Percentiles rank a stretch among this genome's conserved stretches.
phyloP scores from a whole-genome alignment of 164 flowering plant genomes.

The Nymphaea thermarum region DNA sequence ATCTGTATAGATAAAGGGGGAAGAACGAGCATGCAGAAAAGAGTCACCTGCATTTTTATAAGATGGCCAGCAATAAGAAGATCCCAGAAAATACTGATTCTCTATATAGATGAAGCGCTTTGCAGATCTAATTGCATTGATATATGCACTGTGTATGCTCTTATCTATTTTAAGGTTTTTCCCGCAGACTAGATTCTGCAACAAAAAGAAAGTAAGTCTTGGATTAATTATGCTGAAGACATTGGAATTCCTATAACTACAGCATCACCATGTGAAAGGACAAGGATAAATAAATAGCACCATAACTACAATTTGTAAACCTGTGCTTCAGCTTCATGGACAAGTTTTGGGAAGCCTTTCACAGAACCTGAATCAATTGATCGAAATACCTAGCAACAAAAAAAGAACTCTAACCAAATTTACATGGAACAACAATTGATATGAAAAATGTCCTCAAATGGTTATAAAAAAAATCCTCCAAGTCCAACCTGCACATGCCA shows the following conservation, averaged over 20 bases:
- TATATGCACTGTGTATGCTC: slow-evolving; percentile 74
- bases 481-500: slow-evolving; percentile 48
- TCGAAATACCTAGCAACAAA: slow-evolving; percentile 42
- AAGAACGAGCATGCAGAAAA: slow-evolving; percentile 2
- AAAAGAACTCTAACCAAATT: not conserved
- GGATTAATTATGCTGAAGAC: not conserved
- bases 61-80: slow-evolving; percentile 69
- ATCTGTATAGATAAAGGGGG: not conserved
- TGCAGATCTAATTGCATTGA: slow-evolving; percentile 78
- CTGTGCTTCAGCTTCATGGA: slow-evolving; percentile 40
- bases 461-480: slow-evolving; percentile 1
- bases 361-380: slow-evolving; percentile 85
- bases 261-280: not conserved
- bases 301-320: slow-evolving; percentile 16
- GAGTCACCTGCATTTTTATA: slow-evolving; percentile 37
- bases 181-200: slow-evolving; percentile 57
- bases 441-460: not conserved
- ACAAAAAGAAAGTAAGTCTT: not conserved
- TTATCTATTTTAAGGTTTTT: slow-evolving; percentile 64
- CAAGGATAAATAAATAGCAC: slow-evolving; percentile 4
- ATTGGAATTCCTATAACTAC: not conserved
- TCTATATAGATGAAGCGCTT: slow-evolving; percentile 81
- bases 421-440: not conserved
- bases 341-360: slow-evolving; percentile 57
- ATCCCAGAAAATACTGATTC: slow-evolving; percentile 86